Base-by-base conservation (phyloP, 2,329 filamentous ascomycete species). In the Colletotrichum melonis region DNA sequence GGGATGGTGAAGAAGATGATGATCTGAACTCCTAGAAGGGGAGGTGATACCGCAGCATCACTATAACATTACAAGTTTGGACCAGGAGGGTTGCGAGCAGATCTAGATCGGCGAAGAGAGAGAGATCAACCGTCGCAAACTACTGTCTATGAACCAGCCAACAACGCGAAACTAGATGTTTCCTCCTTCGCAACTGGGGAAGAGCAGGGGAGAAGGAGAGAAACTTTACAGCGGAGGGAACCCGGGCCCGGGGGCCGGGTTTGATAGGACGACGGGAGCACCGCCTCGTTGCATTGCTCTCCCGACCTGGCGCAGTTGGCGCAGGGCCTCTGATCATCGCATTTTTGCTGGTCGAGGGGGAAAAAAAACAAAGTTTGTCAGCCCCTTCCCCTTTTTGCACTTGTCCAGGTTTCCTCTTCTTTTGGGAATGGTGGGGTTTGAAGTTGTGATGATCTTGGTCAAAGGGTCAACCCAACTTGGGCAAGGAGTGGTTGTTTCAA, bases 301-400 rank as follows among this genome's bases (percentile, higher is more conserved):
- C 78, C 77, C 2, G 77, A 76, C 63, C 75, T 75, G 58, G 73
- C 74, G 65, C 78, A 78, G 57, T 77, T 79, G 19, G 74, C 73
- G 67, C 77, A 78, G 4, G 78, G 77, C 4, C 78, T 70, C 7
- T 56, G 57, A 26, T 76, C 77, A 42, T 76, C 42, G 19, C 78
- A 77, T 63, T 76, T 76, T 66, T 78, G 75, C 64, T 59, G 14
- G 19, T 14, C 59, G n/a, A 32, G 0, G 14, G 19, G 7, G 64
- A 9, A 26, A 26, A 26, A 26, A 26, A 26, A 5, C 1, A 26
- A 32, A 0, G 16, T 55, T 59, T 22, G 26, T 62, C 58, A 19
- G 24, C 4, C 42, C 42, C 42, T 46, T n/a, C 8, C 14, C 16
- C 38, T 19, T 49, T 19, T 8, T 5, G 54, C 49, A 22, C 28